Conservation (phyloP, 2,329 filamentous ascomycete genomes). For the Beauveria medogensis region DNA sequence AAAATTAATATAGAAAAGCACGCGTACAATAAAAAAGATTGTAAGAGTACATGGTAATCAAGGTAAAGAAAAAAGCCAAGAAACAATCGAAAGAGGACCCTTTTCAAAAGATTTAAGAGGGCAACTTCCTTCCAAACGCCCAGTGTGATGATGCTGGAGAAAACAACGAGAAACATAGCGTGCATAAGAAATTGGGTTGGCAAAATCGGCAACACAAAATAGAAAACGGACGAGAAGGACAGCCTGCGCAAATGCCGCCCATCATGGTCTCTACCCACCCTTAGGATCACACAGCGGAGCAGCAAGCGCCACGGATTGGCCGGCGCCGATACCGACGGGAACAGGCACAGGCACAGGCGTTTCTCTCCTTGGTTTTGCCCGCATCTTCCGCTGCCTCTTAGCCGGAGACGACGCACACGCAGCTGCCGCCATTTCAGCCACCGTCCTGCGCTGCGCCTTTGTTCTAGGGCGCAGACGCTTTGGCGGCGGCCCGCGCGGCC, state of each 20-base stretch:
- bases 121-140: not conserved
- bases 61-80: not conserved
- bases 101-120: not conserved
- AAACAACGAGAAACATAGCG: not conserved
- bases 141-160: not conserved
- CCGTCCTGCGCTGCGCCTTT: not conserved
- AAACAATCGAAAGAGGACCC: not conserved
- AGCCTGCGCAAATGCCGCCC: not conserved
- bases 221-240: not conserved
- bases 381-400: not conserved
- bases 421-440: too few species aligned
- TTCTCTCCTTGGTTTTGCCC: not conserved
- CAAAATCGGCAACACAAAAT: not conserved
- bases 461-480: conserved; percentile 1
- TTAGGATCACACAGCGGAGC: not conserved
- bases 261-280: not conserved
- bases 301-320: not conserved
- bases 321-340: not conserved
- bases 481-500: not conserved
- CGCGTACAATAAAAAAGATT: not conserved
- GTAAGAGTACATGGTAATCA: conserved; percentile 7
- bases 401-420: not conserved
- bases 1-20: not conserved
- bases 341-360: not conserved
- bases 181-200: not conserved